These are phyloP conservation scores for Rhodosporidiobolus odoratus DNA, from an alignment of 768 basidiomycete species.

Conservation along the genomic window DNA sequence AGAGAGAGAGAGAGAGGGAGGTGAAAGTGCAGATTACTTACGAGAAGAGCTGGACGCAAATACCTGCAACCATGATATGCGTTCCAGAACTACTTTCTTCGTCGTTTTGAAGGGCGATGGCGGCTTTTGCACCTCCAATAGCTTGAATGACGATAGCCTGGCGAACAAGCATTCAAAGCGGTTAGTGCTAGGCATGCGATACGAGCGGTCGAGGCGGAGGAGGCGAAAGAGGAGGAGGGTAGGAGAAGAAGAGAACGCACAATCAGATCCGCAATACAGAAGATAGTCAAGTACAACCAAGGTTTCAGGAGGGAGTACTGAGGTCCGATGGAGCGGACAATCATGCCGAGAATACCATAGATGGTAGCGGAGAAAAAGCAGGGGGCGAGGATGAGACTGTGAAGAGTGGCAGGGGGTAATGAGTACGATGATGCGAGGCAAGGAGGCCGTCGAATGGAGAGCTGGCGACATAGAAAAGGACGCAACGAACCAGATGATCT, in stretches of 20 bases:
- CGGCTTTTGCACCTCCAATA: slow-evolving; percentile 44
- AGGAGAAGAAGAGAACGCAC: not conserved
- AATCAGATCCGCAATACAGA: slow-evolving; percentile 44
- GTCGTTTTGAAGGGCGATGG: slow-evolving; percentile 30
- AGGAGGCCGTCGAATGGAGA: not conserved
- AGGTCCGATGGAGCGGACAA: slow-evolving; percentile 43
- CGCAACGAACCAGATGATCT: not conserved
- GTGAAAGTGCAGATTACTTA: not conserved
- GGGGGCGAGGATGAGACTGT: slow-evolving; percentile 45
- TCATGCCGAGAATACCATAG: slow-evolving; percentile 45
- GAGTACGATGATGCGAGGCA: no score
- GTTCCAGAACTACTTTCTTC: not conserved
- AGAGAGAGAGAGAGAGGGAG: not conserved
- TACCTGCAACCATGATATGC: slow-evolving; percentile 46
- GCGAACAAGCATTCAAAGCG: no score
- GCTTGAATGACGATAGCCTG: slow-evolving; percentile 46
- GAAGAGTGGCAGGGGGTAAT: not conserved
- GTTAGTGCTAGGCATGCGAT: no score
- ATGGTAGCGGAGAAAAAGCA: slow-evolving; percentile 46
- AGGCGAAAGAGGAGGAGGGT: not conserved
- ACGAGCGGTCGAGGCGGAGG: not conserved
- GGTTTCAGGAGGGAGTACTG: slow-evolving; percentile 38
- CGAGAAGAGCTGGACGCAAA: slow-evolving; percentile 45
- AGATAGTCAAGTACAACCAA: slow-evolving; percentile 43
- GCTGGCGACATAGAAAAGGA: not conserved